phyloP scores from a whole-genome alignment of 1,284 basidiomycete species.

The Tylopilus orsonianus region DNA sequence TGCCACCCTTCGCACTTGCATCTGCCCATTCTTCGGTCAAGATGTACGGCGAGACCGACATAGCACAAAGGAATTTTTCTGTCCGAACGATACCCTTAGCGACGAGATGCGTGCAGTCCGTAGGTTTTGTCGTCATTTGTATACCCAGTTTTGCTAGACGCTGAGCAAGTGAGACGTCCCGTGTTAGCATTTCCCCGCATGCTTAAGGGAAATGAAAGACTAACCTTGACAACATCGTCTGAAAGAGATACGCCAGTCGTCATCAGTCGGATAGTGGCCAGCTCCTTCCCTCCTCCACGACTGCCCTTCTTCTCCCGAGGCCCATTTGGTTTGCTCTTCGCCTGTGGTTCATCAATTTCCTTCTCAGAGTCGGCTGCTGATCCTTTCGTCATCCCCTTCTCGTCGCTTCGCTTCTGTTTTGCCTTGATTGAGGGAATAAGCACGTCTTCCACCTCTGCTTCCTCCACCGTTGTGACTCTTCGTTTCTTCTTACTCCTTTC shows the following conservation, averaged over 20 bases:
- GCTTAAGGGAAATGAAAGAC: slow-evolving; percentile 12
- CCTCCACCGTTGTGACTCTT: slow-evolving; percentile 26
- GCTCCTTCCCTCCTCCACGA: slow-evolving; percentile 10
- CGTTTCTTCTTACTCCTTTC: slow-evolving; percentile 24
- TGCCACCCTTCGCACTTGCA: slow-evolving; percentile 53
- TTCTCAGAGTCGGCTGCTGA: slow-evolving; percentile 4
- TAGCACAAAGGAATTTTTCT: slow-evolving; percentile 79
- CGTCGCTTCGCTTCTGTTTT: slow-evolving; percentile 31
- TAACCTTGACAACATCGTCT: slow-evolving; percentile 56
- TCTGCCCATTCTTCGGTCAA: slow-evolving; percentile 68
- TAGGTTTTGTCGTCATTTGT: slow-evolving; percentile 55
- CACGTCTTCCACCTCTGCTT: slow-evolving; percentile 27
- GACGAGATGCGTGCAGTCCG: slow-evolving; percentile 76
- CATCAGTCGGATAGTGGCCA: slow-evolving; percentile 44
- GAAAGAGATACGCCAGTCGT: slow-evolving; percentile 58
- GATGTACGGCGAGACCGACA: slow-evolving; percentile 60
- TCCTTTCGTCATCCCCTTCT: slow-evolving; percentile 27
- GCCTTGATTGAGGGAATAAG: slow-evolving; percentile 32
- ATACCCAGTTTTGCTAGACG: slow-evolving; percentile 61
- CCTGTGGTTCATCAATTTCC: not conserved
- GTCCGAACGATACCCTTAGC: slow-evolving; percentile 69
- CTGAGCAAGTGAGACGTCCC: slow-evolving; percentile 36
- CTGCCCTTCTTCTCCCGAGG: slow-evolving; percentile 11
- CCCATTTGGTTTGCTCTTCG: not conserved
- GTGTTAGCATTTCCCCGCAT: not conserved